A percentile compares a stretch with the other conserved stretches of the same genome.
phyloP scores from a whole-genome alignment of 164 flowering plant species.

The Aristolochia contorta region DNA sequence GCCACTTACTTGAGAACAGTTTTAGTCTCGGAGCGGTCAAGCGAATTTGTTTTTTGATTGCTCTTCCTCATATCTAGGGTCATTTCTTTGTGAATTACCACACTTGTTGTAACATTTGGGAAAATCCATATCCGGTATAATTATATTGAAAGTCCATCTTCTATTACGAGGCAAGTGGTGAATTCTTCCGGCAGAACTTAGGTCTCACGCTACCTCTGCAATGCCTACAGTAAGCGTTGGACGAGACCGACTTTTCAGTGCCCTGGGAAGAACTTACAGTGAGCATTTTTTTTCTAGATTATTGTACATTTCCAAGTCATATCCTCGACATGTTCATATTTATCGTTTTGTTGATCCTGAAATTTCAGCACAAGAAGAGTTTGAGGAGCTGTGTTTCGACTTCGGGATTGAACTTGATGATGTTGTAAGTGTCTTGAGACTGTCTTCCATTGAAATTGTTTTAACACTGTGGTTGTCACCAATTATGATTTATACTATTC shows the following conservation, averaged over 20 bases:
- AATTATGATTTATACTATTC: no score
- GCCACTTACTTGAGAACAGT: no score
- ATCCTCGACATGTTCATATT: not conserved
- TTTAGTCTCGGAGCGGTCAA: no score
- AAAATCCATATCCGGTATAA: no score
- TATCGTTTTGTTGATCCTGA: not conserved
- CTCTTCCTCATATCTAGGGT: no score
- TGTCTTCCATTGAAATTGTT: not conserved
- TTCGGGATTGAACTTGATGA: slow-evolving; percentile 96
- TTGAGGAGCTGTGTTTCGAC: slow-evolving; percentile 73
- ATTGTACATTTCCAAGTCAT: not conserved
- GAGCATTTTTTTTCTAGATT: not conserved
- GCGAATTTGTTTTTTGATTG: no score
- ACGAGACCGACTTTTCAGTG: slow-evolving; percentile 68
- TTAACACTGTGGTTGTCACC: not conserved
- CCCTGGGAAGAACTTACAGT: slow-evolving; percentile 73
- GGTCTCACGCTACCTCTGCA: not conserved
- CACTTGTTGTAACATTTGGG: no score
- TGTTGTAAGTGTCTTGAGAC: slow-evolving; percentile 40
- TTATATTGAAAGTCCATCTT: no score
- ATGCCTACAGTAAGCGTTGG: slow-evolving; percentile 94
- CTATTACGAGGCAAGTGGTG: no score
- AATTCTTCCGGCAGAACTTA: no score
- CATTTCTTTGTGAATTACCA: no score
- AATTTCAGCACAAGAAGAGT: slow-evolving; percentile 68